Evolutionary conservation across 495 filamentous ascomycete species (phyloP).

Genomic region (Xylaria cubensis): DNA sequence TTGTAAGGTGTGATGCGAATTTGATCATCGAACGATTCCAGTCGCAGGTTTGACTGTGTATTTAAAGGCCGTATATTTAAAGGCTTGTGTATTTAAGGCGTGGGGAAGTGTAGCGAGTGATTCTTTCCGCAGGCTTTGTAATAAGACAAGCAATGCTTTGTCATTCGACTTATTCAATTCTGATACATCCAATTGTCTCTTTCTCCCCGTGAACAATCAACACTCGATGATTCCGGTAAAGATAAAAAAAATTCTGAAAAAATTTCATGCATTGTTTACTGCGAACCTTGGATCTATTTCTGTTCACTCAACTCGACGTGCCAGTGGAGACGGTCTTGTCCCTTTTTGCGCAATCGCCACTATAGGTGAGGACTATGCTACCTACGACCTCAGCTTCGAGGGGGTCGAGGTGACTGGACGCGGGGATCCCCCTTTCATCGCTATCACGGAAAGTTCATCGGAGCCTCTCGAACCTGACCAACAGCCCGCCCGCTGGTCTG

Average conservation of each 20-base stretch:
- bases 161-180: neutral
- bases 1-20: neutral
- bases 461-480: constrained; percentile 33
- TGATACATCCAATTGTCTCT: neutral
- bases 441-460: neutral
- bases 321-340: neutral
- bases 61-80: too few species aligned
- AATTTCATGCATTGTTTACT: neutral
- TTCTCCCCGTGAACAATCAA: neutral
- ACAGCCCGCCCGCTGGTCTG: constrained; percentile 33
- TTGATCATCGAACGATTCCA: neutral
- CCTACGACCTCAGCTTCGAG: neutral
- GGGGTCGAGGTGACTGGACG: neutral
- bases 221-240: neutral
- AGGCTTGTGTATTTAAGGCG: too few species aligned
- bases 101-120: neutral
- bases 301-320: neutral
- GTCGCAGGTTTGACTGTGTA: neutral
- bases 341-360: neutral
- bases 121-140: neutral
- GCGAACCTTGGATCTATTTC: neutral
- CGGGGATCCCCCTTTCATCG: neutral
- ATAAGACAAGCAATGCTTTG: constrained; percentile 14
- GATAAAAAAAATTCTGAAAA: neutral
- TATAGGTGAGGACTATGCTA: too few species aligned